Evolutionary conservation across 192 early-diverging fungal genomes (phyloP).

Genomic region (Chytriomyces sp.): DNA sequence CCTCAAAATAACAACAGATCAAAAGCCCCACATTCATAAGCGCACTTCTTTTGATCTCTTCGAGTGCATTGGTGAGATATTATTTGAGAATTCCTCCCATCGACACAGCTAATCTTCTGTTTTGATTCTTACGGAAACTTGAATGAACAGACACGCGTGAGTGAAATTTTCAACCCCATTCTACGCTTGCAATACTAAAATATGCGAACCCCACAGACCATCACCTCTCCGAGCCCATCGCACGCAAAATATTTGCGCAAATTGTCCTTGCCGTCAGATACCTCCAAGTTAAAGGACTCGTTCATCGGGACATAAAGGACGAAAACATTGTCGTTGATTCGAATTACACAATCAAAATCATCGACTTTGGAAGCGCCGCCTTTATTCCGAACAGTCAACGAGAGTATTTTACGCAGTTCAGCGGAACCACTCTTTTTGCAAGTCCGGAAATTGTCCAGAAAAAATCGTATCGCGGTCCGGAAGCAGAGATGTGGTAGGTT

Average conservation of each 20-base stretch:
- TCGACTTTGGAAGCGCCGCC: conserved; percentile 57
- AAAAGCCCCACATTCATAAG: conserved; percentile 44
- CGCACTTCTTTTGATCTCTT: conserved; percentile 57
- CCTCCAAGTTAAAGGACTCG: conserved; percentile 39
- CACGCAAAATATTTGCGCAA: conserved; percentile 48
- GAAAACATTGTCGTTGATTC: conserved; percentile 59
- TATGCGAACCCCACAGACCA: conserved; percentile 33
- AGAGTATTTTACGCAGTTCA: conserved; percentile 53
- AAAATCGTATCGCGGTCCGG: conserved; percentile 50
- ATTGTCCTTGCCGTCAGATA: conserved; percentile 54
- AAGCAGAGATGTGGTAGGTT: conserved; percentile 56
- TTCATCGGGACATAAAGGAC: conserved; percentile 58
- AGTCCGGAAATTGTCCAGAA: conserved; percentile 49
- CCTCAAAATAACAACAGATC: conserved; percentile 31
- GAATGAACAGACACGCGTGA: conserved; percentile 5
- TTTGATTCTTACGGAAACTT: neutral
- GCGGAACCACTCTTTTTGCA: conserved; percentile 57
- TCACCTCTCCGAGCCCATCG: conserved; percentile 36
- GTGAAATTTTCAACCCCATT: neutral
- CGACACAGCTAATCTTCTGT: neutral
- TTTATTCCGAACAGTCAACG: conserved; percentile 41
- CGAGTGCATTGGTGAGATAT: conserved; percentile 54
- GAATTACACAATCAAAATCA: conserved; percentile 50
- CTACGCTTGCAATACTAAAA: neutral
- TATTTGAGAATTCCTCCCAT: neutral